Evolutionary conservation across 352 stramenopile species (phyloP).

Genomic region (Pseudoperonospora humuli): DNA sequence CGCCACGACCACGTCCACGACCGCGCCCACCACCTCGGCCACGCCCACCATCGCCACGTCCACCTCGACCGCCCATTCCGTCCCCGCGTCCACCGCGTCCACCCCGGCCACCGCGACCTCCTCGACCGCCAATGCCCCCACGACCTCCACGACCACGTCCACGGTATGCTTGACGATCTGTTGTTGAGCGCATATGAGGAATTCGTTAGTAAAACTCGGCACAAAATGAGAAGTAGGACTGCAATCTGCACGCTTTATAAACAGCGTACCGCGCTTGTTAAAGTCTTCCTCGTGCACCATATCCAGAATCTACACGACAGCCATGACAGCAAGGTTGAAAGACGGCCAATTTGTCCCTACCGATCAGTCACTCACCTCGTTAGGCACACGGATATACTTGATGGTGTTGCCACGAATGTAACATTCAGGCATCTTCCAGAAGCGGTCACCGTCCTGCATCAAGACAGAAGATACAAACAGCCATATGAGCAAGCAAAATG

Average conservation of each 20-base stretch:
- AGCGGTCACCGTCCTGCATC: constrained; percentile 90
- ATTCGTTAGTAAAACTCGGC: constrained; percentile 2
- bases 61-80: constrained; percentile 22
- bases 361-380: constrained; percentile 71
- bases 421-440: constrained; percentile 97
- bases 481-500: not conserved
- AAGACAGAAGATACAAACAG: not conserved
- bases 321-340: not conserved
- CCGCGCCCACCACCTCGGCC: constrained; percentile 32
- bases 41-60: constrained; percentile 27
- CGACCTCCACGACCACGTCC: constrained; percentile 64
- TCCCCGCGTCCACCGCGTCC: constrained; percentile 26
- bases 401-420: constrained; percentile 98
- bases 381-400: constrained; percentile 97
- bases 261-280: constrained; percentile 51
- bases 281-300: constrained; percentile 93
- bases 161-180: constrained; percentile 66
- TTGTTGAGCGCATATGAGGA: constrained; percentile 6
- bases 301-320: constrained; percentile 75
- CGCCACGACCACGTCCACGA: constrained; percentile 33
- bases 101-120: constrained; percentile 34
- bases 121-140: constrained; percentile 39
- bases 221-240: constrained; percentile 5
- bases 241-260: constrained; percentile 1
- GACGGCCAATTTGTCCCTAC: not conserved